Evolutionary conservation across 2,329 filamentous ascomycete genomes (phyloP), one percentile per base, ranked within the genome.

Genomic region (Aspergillus cejpii): DNA sequence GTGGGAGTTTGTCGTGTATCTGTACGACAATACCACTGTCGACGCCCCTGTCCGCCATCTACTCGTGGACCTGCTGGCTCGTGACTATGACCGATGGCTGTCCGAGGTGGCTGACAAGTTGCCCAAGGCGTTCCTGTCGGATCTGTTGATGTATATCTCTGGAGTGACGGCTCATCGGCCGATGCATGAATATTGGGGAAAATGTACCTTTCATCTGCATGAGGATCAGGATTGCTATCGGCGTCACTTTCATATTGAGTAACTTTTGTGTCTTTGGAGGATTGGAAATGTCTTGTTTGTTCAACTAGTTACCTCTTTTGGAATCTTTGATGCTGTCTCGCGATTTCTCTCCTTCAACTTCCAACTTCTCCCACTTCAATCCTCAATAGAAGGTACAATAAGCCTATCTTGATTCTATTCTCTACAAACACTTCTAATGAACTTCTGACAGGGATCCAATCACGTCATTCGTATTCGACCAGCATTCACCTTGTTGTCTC

Each of bases 381-480:
- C n/a, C n/a, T n/a, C n/a, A n/a, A n/a, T n/a, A n/a, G n/a, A n/a
- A n/a, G n/a, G n/a, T n/a, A n/a, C n/a, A n/a, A n/a, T n/a, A n/a
- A n/a, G n/a, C n/a, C n/a, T n/a, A n/a, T n/a, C n/a, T n/a, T n/a
- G n/a, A n/a, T n/a, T n/a, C n/a, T n/a, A n/a, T n/a, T n/a, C n/a
- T n/a, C 26, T 45, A 27, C 20, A 39, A 10, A 45, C 48, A 15
- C 29, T 48, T 39, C 41, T 49, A 12, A 47, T 41, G 21, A 42
- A 43, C 5, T 24, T 4, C 23, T 24, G 31, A 34, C 31, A 10
- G 17, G 31, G 31, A 19, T 34, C 31, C 31, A 17, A 34, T 34
- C 31, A 34, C 31, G 31, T 19, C 31, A 34, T 34, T 5, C 31
- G 28, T 31, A 31, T 31, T 31, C 17, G 28, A 31, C n/a, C n/a